Evolutionary conservation across 176 grass and related monocot genomes (phyloP), one percentile per base, ranked within the genome.

Genomic region (Triticum turgidum): DNA sequence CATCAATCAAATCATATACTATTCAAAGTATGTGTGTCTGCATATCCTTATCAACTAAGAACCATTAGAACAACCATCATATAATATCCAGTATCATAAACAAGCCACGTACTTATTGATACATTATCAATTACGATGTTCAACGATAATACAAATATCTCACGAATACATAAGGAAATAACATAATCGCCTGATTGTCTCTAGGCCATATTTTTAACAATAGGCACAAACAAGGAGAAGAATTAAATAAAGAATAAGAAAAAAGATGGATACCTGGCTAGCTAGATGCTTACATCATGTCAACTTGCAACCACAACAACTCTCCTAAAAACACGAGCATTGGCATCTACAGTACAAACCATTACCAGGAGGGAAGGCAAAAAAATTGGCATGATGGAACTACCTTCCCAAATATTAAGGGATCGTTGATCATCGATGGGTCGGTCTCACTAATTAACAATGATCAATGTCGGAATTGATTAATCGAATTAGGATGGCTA

Each of bases 211-310:
- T 54, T 54, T 54, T 18, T 5, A 18, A 80, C 56, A 32, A 32
- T 32, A 32, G 66, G 9, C 67, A 58, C n/a, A 17, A 52, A 34
- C 22, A 72, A 41, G 34, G 56, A 27, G 25, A 68, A 44, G 6
- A 82, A 67, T 7, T 76, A 11, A 66, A 66, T 45, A 65, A 65
- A 70, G 7, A 24, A 5, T 12, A 30, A 6, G 25, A 20, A 25
- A 24, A 86, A 82, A 3, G 39, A 42, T 20, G 65, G 18, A 11
- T 33, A 77, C 1, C 8, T 22, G 35, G 79, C 25, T 41, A 37
- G 30, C 17, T 76, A 77, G 71, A 90, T 82, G 83, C 42, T 86
- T 86, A 77, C 72, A 72, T 90, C 73, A 83, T 83, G 79, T 80
- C 73, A 89, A 65, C 38, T 72, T 54, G 44, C n/a, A 70, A 59